Percentiles rank a stretch among this genome's conserved stretches.
phyloP scores from a whole-genome alignment of 1,284 basidiomycete species.

The Sanghuangporus weigelae region DNA sequence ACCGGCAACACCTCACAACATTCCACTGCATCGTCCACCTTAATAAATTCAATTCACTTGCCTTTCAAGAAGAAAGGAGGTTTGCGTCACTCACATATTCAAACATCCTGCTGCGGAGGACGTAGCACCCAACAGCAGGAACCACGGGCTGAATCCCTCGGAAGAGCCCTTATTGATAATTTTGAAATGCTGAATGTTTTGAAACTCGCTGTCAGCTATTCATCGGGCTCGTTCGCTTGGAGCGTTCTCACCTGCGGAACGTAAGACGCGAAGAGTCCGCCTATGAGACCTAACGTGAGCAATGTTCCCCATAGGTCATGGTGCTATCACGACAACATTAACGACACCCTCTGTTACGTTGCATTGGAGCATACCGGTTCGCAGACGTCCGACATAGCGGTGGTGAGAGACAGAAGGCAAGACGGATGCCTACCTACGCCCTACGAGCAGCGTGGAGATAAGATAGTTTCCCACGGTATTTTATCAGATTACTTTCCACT shows the following conservation, averaged over 20 bases:
- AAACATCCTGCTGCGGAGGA: constrained; percentile 76
- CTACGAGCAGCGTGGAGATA: neutral
- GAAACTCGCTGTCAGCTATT: neutral
- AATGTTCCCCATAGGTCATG: constrained; percentile 73
- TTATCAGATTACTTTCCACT: no score
- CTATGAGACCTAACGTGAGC: constrained; percentile 72
- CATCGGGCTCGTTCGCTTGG: neutral
- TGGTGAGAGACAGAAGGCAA: neutral
- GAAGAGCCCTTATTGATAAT: constrained; percentile 76
- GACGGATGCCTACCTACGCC: no score
- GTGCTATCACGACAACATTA: constrained; percentile 34
- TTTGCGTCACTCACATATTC: constrained; percentile 53
- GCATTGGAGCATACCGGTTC: neutral
- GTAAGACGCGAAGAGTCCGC: constrained; percentile 84
- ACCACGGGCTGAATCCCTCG: constrained; percentile 90
- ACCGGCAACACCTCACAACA: constrained; percentile 76
- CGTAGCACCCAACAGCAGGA: constrained; percentile 88
- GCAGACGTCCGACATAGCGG: constrained; percentile 14
- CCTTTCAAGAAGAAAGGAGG: neutral
- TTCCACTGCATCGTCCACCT: constrained; percentile 88
- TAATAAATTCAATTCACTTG: constrained; percentile 4
- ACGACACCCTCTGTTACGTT: neutral
- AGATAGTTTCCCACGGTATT: neutral
- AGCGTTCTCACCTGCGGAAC: constrained; percentile 70
- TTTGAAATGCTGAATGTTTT: constrained; percentile 53